A percentile compares a stretch with the other conserved stretches of the same genome.
Evolutionary conservation across 2,329 filamentous ascomycete genomes (phyloP).

Genomic region (Apiospora kogelbergensis): DNA sequence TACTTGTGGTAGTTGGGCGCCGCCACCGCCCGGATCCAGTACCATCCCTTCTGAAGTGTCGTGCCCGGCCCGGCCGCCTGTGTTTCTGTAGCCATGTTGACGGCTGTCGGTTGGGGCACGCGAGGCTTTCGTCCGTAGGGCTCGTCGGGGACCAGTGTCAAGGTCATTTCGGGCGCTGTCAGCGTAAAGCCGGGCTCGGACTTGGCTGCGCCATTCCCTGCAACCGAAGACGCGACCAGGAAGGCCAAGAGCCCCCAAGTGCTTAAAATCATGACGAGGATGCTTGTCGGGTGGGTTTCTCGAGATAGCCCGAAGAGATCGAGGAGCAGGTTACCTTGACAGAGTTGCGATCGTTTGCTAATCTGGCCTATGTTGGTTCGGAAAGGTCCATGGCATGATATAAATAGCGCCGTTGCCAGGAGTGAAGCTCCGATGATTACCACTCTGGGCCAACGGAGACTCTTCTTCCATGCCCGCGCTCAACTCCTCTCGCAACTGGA

Average conservation of each 20-base stretch:
- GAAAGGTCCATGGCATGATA: neutral
- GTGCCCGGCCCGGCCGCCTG: slow-evolving; percentile 16
- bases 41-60: slow-evolving; percentile 50
- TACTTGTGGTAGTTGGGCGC: slow-evolving; percentile 59
- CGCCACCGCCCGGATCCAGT: slow-evolving; percentile 58
- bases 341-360: neutral
- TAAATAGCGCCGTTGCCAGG: neutral
- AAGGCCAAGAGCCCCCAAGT: neutral
- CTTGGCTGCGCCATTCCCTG: neutral
- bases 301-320: too few species aligned
- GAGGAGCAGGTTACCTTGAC: neutral
- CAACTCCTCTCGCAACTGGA: neutral
- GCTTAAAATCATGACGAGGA: neutral
- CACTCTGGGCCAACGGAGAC: neutral
- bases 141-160: neutral
- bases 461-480: neutral
- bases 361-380: too few species aligned
- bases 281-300: neutral
- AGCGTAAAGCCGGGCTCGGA: neutral
- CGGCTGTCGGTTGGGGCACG: neutral
- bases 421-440: neutral
- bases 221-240: neutral
- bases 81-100: too few species aligned
- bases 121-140: neutral
- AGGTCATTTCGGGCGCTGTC: neutral